phyloP scores from a whole-genome alignment of 1,284 basidiomycete species.

The Sanghuangporus weigelae region DNA sequence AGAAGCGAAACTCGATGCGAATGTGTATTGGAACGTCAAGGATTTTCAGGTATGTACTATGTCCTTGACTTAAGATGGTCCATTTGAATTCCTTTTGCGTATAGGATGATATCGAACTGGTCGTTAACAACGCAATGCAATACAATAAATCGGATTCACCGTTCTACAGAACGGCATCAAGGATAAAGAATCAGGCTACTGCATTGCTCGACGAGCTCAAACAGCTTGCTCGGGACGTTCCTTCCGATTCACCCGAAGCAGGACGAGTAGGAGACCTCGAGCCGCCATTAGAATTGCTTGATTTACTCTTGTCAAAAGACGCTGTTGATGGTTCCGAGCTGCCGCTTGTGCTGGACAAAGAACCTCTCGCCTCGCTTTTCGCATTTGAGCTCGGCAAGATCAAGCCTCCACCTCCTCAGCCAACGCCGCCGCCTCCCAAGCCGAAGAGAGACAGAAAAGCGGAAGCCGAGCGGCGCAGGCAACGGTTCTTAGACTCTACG shows the following conservation, averaged over 20 bases:
- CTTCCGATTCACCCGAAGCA: constrained; percentile 8
- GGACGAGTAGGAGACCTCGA: constrained; percentile 62
- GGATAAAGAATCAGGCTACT: constrained; percentile 57
- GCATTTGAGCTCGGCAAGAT: constrained; percentile 56
- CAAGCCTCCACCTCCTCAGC: constrained; percentile 50
- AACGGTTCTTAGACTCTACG: constrained; percentile 25
- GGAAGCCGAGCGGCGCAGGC: constrained; percentile 33
- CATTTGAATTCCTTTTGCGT: neutral
- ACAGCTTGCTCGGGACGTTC: constrained; percentile 20
- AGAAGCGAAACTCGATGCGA: constrained; percentile 70
- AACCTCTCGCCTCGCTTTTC: constrained; percentile 66
- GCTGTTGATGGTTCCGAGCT: constrained; percentile 48
- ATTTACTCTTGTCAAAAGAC: constrained; percentile 48
- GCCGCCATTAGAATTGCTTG: constrained; percentile 50
- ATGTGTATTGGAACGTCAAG: constrained; percentile 72
- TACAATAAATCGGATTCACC: constrained; percentile 81
- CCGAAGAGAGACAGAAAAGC: constrained; percentile 36
- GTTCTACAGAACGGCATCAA: constrained; percentile 69
- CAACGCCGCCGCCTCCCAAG: constrained; percentile 27
- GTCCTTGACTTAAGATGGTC: constrained; percentile 15
- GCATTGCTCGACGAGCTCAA: constrained; percentile 61
- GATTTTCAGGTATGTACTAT: constrained; percentile 62
- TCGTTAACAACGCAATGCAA: constrained; percentile 79
- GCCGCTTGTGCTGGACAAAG: constrained; percentile 39
- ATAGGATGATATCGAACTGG: constrained; percentile 78